A percentile compares a stretch with the other conserved stretches of the same genome.
phyloP scores from a whole-genome alignment of 73 alveolate species.

The Stentor coeruleus region DNA sequence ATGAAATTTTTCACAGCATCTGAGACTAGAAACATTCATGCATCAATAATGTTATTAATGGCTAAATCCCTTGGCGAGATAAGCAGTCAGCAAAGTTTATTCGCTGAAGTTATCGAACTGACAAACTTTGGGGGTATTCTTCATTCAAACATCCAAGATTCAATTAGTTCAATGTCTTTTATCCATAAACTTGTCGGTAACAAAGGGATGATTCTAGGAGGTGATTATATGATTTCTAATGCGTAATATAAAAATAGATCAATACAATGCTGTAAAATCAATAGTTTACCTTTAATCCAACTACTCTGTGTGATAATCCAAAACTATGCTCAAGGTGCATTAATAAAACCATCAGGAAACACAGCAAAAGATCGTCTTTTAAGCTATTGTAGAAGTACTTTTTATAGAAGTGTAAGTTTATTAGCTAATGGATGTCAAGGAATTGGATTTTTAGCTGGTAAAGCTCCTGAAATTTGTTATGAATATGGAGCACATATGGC shows the following conservation, averaged over 20 bases:
- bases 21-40: background rate
- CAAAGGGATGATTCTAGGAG: background rate
- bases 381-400: background rate
- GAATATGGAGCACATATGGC: background rate
- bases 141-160: background rate
- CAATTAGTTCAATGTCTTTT: too few relatives aligned
- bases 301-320: background rate
- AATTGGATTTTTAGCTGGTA: background rate
- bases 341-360: background rate
- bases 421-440: background rate
- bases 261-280: background rate
- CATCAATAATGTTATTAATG: background rate
- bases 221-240: background rate
- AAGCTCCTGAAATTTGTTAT: background rate
- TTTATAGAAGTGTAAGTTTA: background rate
- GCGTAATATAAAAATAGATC: too few relatives aligned
- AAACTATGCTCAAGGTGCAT: background rate
- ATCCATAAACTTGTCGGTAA: background rate
- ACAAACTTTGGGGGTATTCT: background rate
- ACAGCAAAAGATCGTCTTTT: background rate
- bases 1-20: background rate
- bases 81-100: background rate
- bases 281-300: background rate
- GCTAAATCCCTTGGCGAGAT: background rate
- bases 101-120: background rate